phyloP scores from a whole-genome alignment of 192 early-diverging fungal genomes.

The Mortierella antarctica region DNA sequence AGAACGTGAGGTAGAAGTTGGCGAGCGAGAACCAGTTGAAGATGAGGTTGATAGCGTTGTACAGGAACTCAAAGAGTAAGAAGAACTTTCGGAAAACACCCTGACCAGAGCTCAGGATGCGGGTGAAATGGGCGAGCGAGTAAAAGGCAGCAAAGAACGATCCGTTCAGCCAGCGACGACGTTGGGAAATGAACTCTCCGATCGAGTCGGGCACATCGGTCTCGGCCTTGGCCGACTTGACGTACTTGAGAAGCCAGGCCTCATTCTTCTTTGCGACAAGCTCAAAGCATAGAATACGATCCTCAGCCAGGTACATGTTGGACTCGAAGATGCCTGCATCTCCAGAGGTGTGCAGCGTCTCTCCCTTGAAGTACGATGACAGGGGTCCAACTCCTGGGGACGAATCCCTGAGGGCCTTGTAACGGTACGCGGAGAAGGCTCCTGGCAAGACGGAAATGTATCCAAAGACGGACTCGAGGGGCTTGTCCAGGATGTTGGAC shows the following conservation, averaged over 20 bases:
- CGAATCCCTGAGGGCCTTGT: slow-evolving; percentile 79
- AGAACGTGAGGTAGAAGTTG: slow-evolving; percentile 88
- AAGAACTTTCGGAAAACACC: slow-evolving; percentile 74
- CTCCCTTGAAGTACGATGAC: slow-evolving; percentile 92
- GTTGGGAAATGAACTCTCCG: slow-evolving; percentile 90
- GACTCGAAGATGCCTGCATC: slow-evolving; percentile 82
- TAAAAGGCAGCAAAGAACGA: slow-evolving; percentile 93
- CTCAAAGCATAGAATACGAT: slow-evolving; percentile 95
- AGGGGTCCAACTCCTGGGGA: slow-evolving; percentile 70
- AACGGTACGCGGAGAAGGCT: slow-evolving; percentile 94
- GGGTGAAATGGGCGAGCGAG: slow-evolving; percentile 77
- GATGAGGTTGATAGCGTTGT: slow-evolving; percentile 82
- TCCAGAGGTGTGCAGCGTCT: slow-evolving; percentile 76
- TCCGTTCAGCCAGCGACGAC: slow-evolving; percentile 95
- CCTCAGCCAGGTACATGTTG: slow-evolving; percentile 92
- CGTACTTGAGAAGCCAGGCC: slow-evolving; percentile 86
- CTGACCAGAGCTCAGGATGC: slow-evolving; percentile 80
- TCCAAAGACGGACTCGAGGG: slow-evolving; percentile 93
- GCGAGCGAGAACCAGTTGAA: slow-evolving; percentile 92
- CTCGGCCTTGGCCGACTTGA: slow-evolving; percentile 87
- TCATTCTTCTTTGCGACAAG: slow-evolving; percentile 83
- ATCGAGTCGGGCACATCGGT: slow-evolving; percentile 91
- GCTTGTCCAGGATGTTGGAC: slow-evolving; percentile 95
- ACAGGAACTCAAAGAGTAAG: slow-evolving; percentile 79
- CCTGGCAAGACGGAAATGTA: slow-evolving; percentile 96